Evolutionary conservation across 192 early-diverging fungal species (phyloP).

Genomic region (Coemansia sp.): DNA sequence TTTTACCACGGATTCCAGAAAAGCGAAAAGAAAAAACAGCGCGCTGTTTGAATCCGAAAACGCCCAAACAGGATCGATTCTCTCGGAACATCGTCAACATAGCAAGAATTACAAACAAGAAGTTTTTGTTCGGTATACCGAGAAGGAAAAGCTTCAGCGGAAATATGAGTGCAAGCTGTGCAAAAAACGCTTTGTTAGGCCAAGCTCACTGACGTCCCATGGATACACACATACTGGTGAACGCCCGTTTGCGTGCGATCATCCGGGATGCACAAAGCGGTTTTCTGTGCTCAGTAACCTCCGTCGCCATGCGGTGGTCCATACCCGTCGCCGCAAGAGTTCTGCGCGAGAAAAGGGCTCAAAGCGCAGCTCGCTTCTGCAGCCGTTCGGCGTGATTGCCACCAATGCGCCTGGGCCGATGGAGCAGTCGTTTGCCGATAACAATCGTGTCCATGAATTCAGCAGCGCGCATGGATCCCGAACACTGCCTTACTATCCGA

Average conservation of each 20-base stretch:
- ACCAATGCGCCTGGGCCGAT: not conserved
- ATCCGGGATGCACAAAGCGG: conserved; percentile 60
- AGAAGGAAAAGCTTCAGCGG: conserved; percentile 52
- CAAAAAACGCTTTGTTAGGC: conserved; percentile 60
- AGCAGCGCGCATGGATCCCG: no score
- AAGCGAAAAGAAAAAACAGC: no score
- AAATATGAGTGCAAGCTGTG: conserved; percentile 61
- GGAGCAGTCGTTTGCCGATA: not conserved
- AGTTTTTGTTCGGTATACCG: conserved; percentile 33
- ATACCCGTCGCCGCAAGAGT: conserved; percentile 15
- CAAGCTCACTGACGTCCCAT: conserved; percentile 62
- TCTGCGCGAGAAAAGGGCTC: not conserved
- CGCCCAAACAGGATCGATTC: no score
- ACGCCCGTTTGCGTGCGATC: conserved; percentile 59
- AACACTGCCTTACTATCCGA: no score
- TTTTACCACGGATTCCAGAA: no score
- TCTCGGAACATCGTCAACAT: not conserved
- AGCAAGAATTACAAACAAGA: not conserved
- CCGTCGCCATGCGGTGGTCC: conserved; percentile 62
- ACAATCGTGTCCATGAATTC: not conserved
- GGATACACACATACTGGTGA: conserved; percentile 65
- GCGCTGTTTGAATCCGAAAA: no score
- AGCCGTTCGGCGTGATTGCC: not conserved
- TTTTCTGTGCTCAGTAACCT: conserved; percentile 81
- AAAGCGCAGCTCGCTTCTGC: not conserved